Conservation (phyloP, 495 filamentous ascomycete genomes). For the Penicillium waksmanii region DNA sequence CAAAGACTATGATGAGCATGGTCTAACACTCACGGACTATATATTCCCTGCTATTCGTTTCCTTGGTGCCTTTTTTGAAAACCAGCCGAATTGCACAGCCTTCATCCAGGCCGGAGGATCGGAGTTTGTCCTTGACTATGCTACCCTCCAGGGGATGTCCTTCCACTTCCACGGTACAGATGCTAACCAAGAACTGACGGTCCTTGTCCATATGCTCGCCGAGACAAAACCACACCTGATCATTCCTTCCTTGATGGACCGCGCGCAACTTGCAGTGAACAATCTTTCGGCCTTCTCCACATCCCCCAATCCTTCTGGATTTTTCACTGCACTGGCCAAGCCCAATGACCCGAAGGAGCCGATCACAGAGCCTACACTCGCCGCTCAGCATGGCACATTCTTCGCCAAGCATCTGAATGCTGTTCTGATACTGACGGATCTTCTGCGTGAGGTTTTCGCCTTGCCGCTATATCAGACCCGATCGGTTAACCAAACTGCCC, state of each 20-base stretch:
- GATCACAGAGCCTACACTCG: slow-evolving; percentile 20
- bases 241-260: slow-evolving; percentile 75
- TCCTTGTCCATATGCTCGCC: slow-evolving; percentile 76
- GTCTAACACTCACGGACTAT: slow-evolving; percentile 64
- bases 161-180: slow-evolving; percentile 71
- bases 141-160: slow-evolving; percentile 74
- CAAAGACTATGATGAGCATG: slow-evolving; percentile 50
- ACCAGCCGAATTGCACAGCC: slow-evolving; percentile 69
- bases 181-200: slow-evolving; percentile 66
- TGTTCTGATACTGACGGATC: slow-evolving; percentile 71
- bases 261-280: slow-evolving; percentile 69
- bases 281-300: slow-evolving; percentile 66
- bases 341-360: slow-evolving; percentile 30
- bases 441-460: slow-evolving; percentile 74
- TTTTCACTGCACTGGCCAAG: slow-evolving; percentile 68
- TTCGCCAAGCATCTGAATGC: slow-evolving; percentile 77
- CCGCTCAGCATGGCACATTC: slow-evolving; percentile 64
- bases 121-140: slow-evolving; percentile 82
- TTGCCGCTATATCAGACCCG: slow-evolving; percentile 64
- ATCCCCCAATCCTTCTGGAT: slow-evolving; percentile 52
- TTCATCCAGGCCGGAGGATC: slow-evolving; percentile 81
- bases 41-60: slow-evolving; percentile 76
- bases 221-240: slow-evolving; percentile 83
- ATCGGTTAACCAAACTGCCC: slow-evolving; percentile 52
- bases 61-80: slow-evolving; percentile 75